Base-by-base conservation (phyloP, 2,329 filamentous ascomycete species). In the Fusarium brevicatenulatum region DNA sequence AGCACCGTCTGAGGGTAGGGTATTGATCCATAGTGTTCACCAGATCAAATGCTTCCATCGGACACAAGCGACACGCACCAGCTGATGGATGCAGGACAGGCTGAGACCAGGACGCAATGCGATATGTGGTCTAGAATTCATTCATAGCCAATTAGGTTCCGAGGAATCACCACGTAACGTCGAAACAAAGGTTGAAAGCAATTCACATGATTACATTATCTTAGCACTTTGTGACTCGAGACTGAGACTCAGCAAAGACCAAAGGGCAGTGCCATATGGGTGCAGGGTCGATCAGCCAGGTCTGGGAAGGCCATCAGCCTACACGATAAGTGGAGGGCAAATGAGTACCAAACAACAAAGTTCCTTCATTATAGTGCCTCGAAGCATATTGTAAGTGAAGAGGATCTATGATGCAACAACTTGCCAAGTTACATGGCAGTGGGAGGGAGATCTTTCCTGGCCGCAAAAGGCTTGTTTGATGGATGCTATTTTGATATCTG, bases 191-290 rank as follows among this genome's bases (percentile, higher is more conserved):
- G 23, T 28, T 28, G 25, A 32, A 19, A n/a, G 39, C 34, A 44
- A 34, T 53, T 37, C 66, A 69, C 66, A 70, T 65, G 59, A 70
- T 65, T 42, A 46, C 30, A 49, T 30, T 30, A n/a, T 16, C 28
- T 47, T 10, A 30, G 25, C 19, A 18, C 47, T 30, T 19, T 19
- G n/a, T 28, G 36, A 40, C 49, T 21, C 23, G n/a, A 25, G 36
- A 32, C n/a, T 28, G n/a, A 25, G 36, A 32, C n/a, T 28, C 39
- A 28, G 36, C 12, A 55, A 28, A 39, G 28, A 15, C 23, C 36
- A 60, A 34, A 23, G 28, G n/a, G 49, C 15, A 54, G 19, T 30
- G 21, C 50, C 50, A 53, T 39, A 28, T 40, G 23, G 7, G 32
- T 54, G 19, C 23, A 28, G 50, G 39, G 19, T 40, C 25, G 34